Evolutionary conservation across 202 grass and related monocot genomes (phyloP).

Genomic region (Saccharum hybrid): DNA sequence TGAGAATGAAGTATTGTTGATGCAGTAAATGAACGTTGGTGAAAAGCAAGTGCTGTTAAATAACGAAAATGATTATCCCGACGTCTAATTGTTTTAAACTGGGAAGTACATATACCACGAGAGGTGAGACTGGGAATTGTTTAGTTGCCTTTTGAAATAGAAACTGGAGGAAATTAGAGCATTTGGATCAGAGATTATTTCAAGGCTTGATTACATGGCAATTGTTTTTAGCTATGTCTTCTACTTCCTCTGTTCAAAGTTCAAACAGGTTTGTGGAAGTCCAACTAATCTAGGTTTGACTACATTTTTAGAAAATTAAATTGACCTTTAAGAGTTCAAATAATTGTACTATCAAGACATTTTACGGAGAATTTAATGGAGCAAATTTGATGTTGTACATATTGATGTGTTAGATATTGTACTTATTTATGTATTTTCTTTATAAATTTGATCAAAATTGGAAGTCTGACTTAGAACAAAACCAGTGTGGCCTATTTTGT

Average conservation of each 20-base stretch:
- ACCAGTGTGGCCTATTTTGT: no score
- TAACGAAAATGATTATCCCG: background rate
- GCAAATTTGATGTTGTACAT: background rate
- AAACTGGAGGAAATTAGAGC: no score
- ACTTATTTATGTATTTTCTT: background rate
- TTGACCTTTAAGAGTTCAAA: background rate
- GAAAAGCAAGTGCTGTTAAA: background rate
- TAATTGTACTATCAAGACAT: background rate
- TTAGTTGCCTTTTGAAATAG: background rate
- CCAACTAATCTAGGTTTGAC: background rate
- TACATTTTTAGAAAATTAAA: background rate
- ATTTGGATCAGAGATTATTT: background rate
- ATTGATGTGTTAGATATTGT: no score
- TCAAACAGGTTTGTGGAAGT: background rate
- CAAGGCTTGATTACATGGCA: background rate
- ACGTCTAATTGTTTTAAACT: background rate
- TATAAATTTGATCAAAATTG: background rate
- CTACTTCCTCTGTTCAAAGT: background rate
- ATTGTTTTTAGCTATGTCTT: background rate
- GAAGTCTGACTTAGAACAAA: background rate
- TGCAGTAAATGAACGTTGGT: background rate
- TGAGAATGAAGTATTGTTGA: background rate
- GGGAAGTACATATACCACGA: background rate
- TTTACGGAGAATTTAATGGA: no score
- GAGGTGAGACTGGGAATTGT: background rate